phyloP scores from a whole-genome alignment of 768 basidiomycete genomes.

The Leucocoprinus birnbaumii region DNA sequence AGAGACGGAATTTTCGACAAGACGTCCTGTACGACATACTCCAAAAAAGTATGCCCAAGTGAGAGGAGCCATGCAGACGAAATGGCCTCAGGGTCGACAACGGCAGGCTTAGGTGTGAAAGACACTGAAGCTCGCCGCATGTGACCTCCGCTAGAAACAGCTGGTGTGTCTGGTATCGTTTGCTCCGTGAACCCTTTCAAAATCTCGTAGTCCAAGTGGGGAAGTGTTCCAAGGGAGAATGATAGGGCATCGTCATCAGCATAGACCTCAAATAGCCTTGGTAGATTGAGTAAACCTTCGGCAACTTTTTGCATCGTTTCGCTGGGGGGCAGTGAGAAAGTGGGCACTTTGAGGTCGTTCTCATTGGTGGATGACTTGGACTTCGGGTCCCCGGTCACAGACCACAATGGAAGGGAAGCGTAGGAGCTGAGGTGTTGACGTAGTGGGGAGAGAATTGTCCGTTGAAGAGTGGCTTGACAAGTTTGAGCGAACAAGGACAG shows the following conservation, averaged over 20 bases:
- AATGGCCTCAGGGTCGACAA: conserved; percentile 73
- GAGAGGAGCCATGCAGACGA: conserved; percentile 91
- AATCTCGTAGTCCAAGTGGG: conserved; percentile 58
- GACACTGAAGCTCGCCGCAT: conserved; percentile 15
- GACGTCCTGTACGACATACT: conserved; percentile 64
- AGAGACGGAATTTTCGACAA: conserved; percentile 72
- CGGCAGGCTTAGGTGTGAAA: conserved; percentile 23
- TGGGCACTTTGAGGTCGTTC: conserved; percentile 71
- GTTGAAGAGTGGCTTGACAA: conserved; percentile 77
- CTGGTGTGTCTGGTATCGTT: conserved; percentile 23
- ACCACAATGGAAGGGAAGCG: conserved; percentile 67
- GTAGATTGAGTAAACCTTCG: conserved; percentile 92
- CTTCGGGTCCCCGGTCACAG: conserved; percentile 46
- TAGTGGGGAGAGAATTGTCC: conserved; percentile 82
- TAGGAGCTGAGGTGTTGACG: conserved; percentile 71
- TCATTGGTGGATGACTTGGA: conserved; percentile 35
- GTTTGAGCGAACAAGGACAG: conserved; percentile 64
- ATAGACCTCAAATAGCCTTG: conserved; percentile 91
- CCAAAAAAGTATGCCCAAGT: conserved; percentile 77
- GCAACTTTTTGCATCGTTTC: conserved; percentile 86
- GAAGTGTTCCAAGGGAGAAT: conserved; percentile 84
- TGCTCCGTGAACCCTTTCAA: conserved; percentile 46
- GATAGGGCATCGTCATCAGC: conserved; percentile 88
- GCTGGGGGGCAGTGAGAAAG: conserved; percentile 90
- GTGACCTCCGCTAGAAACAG: conserved; percentile 14